These are phyloP conservation scores for Arthrobotrys sphaeroides DNA, from an alignment of 2,329 filamentous ascomycete species.

Conservation along the genomic window DNA sequence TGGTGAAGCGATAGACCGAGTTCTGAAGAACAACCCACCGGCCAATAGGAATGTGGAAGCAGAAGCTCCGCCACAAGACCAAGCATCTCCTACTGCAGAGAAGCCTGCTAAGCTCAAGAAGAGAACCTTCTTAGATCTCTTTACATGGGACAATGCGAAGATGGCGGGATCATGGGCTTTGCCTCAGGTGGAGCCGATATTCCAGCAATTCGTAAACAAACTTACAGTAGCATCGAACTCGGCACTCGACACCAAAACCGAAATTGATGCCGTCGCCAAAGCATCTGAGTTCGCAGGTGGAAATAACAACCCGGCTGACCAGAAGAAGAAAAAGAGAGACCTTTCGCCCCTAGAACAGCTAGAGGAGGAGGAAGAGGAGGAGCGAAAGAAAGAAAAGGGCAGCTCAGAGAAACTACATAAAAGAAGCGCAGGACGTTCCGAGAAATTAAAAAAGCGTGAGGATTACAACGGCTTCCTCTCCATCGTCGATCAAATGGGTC, in stretches of 20 bases:
- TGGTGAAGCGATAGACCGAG: constrained; percentile 26
- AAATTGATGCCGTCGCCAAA: constrained; percentile 11
- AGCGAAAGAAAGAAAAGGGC: not conserved
- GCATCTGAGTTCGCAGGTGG: constrained; percentile 28
- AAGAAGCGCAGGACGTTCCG: not conserved
- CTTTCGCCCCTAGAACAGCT: not conserved
- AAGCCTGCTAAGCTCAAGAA: constrained; percentile 8
- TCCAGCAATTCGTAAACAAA: constrained; percentile 48
- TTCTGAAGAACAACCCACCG: not conserved
- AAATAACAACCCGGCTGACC: constrained; percentile 39
- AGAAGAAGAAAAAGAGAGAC: constrained; percentile 47
- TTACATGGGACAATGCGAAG: constrained; percentile 24
- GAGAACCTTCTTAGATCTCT: constrained; percentile 23
- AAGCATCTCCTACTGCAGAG: not conserved
- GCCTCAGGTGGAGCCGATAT: constrained; percentile 28
- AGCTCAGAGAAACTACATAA: not conserved
- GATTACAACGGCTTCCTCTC: constrained; percentile 25
- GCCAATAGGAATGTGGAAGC: not conserved
- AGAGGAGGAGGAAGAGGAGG: not conserved
- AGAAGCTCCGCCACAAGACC: not conserved
- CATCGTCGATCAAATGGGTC: constrained; percentile 39
- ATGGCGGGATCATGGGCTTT: constrained; percentile 22
- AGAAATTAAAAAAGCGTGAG: constrained; percentile 24
- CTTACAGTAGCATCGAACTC: constrained; percentile 28
- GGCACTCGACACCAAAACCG: constrained; percentile 16